Evolutionary conservation across 2,329 filamentous ascomycete genomes (phyloP), one percentile per base, ranked within the genome.

Genomic region (Davidsoniella eucalypti): DNA sequence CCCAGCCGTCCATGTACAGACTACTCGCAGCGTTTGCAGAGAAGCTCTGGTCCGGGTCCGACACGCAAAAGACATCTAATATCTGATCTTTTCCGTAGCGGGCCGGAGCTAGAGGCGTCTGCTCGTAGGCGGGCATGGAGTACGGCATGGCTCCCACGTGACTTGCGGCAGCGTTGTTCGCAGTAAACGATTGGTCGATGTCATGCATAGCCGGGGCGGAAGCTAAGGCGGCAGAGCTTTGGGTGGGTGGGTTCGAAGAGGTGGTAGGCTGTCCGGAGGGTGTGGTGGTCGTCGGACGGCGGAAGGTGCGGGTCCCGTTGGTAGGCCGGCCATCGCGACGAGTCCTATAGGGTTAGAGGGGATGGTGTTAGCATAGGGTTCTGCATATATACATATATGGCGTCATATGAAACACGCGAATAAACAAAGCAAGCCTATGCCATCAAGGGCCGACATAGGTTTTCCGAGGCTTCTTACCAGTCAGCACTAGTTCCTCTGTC

Each of bases 41-140:
- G 21, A 53, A 53, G 4, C 37, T 54, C 72, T 70, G 43, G 80
- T 72, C 38, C 77, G 73, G 48, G 71, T 72, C 57, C 67, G 64
- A 53, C 58, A 56, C 39, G 65, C 64, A 18, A 43, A 78, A 90
- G 56, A 94, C 75, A 51, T 80, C 76, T 52, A 94, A 69, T 55
- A 95, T 69, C 56, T 93, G 78, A 2, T 88, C 84, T 63, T 81
- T 85, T 55, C 78, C 78, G 65, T 93, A 94, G 57, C 83, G 79
- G 53, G 70, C 65, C 40, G 77, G 64, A 57, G 67, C 64, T 58
- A 65, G 57, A 61, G 67, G 59, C 45, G 56, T 47, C 44, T 47
- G 44, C 7, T 47, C 44, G 21, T 38, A 39, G 44, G 16, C 14
- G 7, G 44, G 4, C 44, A 39, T 39, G 29, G n/a, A 16, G 29